A percentile compares a stretch with the other conserved stretches of the same genome.
Evolutionary conservation across 139 green algal genomes (phyloP).

Genomic region (Volvox reticuliferus): DNA sequence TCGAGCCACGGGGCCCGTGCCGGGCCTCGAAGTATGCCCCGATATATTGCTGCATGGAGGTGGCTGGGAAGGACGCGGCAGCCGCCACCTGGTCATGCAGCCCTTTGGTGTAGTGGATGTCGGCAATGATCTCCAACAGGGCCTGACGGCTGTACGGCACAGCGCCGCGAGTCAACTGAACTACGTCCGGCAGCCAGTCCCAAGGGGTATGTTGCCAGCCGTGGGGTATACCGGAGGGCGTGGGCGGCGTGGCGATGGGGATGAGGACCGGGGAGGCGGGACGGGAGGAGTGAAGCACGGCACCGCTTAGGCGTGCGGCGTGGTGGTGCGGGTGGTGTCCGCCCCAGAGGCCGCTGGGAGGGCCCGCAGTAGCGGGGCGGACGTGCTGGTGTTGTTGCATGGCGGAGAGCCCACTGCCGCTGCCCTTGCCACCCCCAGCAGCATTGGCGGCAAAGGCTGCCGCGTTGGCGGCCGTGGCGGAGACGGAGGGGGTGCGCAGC

Average conservation of each 20-base stretch:
- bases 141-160: constrained; percentile 34
- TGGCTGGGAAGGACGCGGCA: constrained; percentile 15
- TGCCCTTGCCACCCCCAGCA: background rate
- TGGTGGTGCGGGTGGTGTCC: background rate
- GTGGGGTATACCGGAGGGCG: constrained; percentile 36
- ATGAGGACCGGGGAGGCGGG: background rate
- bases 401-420: background rate
- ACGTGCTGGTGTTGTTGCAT: background rate
- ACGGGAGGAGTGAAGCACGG: background rate
- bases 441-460: background rate
- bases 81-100: constrained; percentile 29
- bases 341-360: background rate
- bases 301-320: background rate
- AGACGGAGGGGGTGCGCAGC: background rate
- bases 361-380: background rate
- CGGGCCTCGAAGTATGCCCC: constrained; percentile 41
- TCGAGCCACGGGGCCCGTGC: background rate
- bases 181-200: constrained; percentile 37
- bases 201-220: constrained; percentile 23
- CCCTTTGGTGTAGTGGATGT: constrained; percentile 34
- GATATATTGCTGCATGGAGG: constrained; percentile 31
- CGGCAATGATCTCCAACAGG: constrained; percentile 36
- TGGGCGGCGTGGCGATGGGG: background rate
- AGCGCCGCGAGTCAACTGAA: background rate
- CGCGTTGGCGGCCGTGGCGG: constrained; percentile 1